These are phyloP conservation scores for Pichia sp. DNA, from an alignment of 1,139 yeast species.

Conservation along the genomic window DNA sequence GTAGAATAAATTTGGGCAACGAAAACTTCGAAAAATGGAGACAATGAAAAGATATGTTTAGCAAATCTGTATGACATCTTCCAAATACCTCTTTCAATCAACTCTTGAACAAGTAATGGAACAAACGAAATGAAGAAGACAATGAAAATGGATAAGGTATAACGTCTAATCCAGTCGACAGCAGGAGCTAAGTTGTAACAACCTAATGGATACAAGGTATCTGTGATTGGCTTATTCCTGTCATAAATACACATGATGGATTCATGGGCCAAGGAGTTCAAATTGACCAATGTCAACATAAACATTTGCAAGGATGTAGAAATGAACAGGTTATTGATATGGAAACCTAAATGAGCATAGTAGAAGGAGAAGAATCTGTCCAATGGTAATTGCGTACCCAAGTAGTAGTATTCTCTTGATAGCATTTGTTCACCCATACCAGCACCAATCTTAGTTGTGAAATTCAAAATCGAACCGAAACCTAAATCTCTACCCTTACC, in stretches of 20 bases:
- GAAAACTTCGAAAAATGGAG: constrained; percentile 97
- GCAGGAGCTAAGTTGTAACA: constrained; percentile 92
- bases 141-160: constrained; percentile 94
- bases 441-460: constrained; percentile 99
- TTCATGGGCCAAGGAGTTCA: constrained; percentile 89
- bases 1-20: constrained; percentile 97
- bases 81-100: constrained; percentile 97
- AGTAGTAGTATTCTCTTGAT: constrained; percentile 94
- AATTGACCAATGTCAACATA: constrained; percentile 85
- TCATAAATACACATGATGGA: constrained; percentile 81
- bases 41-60: constrained; percentile 83
- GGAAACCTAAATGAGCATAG: constrained; percentile 99
- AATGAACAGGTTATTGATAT: constrained; percentile 91
- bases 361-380: constrained; percentile 97
- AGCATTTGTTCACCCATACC: constrained; percentile 99
- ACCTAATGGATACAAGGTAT: constrained; percentile 79
- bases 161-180: constrained; percentile 95
- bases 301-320: constrained; percentile 90
- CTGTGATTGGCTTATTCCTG: constrained; percentile 80
- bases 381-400: constrained; percentile 94
- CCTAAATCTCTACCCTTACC: constrained; percentile 99
- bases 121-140: constrained; percentile 96
- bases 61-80: constrained; percentile 86
- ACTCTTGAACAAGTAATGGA: constrained; percentile 94
- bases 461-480: constrained; percentile 95